Evolutionary conservation across 1,284 basidiomycete genomes (phyloP).

Genomic region (Ceratobasidium sp.): DNA sequence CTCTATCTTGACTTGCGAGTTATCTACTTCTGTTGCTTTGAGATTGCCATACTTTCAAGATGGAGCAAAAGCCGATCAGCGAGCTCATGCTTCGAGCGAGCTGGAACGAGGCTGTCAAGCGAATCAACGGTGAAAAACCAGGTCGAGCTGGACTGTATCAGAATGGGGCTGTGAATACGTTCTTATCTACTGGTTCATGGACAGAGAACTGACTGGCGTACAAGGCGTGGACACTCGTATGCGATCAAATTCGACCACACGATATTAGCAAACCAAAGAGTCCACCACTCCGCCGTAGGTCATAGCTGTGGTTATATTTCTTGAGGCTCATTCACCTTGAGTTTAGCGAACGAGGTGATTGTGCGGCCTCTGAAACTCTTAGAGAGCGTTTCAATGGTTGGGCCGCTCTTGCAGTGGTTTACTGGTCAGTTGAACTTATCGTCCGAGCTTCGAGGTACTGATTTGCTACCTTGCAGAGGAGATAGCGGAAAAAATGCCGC

Average conservation of each 20-base stretch:
- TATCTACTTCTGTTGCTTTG: no score
- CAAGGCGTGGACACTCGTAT: slow-evolving; percentile 34
- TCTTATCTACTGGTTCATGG: no score
- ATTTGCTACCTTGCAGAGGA: slow-evolving; percentile 58
- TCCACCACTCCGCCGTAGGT: slow-evolving; percentile 14
- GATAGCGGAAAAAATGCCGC: slow-evolving; percentile 63
- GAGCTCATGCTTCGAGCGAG: slow-evolving; percentile 35
- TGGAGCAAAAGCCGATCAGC: slow-evolving; percentile 36
- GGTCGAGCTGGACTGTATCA: slow-evolving; percentile 20
- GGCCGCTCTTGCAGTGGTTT: slow-evolving; percentile 41
- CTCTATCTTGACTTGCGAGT: no score
- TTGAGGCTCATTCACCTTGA: neutral
- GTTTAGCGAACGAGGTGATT: slow-evolving; percentile 23
- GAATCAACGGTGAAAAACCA: slow-evolving; percentile 12
- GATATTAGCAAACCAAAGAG: slow-evolving; percentile 28
- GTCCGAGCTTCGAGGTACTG: neutral
- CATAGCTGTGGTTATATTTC: neutral
- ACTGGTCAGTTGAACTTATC: slow-evolving; percentile 9
- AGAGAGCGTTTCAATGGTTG: slow-evolving; percentile 36
- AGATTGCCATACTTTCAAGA: neutral
- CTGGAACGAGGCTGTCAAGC: slow-evolving; percentile 34
- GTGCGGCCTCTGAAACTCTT: slow-evolving; percentile 19
- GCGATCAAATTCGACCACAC: slow-evolving; percentile 29
- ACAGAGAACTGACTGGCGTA: neutral
- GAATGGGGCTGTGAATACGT: slow-evolving; percentile 18